These are phyloP conservation scores for Fusarium albosuccineum DNA, from an alignment of 2,329 filamentous ascomycete species.

Conservation along the genomic window DNA sequence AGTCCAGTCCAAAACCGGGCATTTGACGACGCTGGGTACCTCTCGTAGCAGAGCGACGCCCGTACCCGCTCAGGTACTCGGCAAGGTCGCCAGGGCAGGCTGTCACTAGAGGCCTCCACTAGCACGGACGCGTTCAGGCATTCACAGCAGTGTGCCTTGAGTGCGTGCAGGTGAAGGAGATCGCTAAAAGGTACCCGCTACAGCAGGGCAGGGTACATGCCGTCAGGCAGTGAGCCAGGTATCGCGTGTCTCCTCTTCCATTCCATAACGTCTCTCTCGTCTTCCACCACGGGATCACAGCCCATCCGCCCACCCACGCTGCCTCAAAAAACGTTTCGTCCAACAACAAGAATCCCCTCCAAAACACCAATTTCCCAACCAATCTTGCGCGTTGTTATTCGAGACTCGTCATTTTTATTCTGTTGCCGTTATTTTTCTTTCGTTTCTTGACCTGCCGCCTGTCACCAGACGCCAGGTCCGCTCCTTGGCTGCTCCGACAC, in stretches of 20 bases:
- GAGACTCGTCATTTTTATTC: neutral
- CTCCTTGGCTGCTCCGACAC: conserved; percentile 21
- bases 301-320: neutral
- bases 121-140: conserved; percentile 15
- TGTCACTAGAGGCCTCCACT: neutral
- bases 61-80: conserved; percentile 7
- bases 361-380: neutral
- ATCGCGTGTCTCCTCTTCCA: conserved; percentile 17
- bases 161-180: conserved; percentile 5
- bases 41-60: neutral
- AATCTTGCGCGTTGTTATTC: neutral
- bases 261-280: conserved; percentile 15
- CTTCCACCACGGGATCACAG: conserved; percentile 15
- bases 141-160: conserved; percentile 16
- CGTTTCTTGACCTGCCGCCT: conserved; percentile 34
- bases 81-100: neutral
- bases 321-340: neutral
- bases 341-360: conserved; percentile 2
- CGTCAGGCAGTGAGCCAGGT: neutral
- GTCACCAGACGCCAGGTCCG: conserved; percentile 31
- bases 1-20: neutral
- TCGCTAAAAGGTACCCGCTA: neutral
- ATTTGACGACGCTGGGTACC: conserved; percentile 1
- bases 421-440: neutral
- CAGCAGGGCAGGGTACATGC: conserved; percentile 1